A percentile compares a stretch with the other conserved stretches of the same genome.
Conservation (phyloP, 2,329 filamentous ascomycete species). For the Colletotrichum spinosum region DNA sequence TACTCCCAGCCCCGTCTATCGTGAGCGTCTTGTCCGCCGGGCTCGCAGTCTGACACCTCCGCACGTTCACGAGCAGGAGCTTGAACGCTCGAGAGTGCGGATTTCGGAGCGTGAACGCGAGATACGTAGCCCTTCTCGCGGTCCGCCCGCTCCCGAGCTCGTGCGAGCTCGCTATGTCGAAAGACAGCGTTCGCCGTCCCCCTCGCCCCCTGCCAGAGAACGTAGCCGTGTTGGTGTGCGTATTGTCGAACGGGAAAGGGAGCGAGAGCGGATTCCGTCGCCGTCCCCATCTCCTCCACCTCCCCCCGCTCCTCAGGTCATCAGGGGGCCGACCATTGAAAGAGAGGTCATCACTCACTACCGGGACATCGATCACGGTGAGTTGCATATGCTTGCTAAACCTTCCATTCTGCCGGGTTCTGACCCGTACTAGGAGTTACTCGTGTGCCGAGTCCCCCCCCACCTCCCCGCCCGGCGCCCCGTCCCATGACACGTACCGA, state of each 20-base stretch:
- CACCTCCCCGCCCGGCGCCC: conserved; percentile 62
- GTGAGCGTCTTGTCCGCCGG: conserved; percentile 54
- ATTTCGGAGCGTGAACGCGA: conserved; percentile 54
- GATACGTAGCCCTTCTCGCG: conserved; percentile 52
- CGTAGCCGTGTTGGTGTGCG: conserved; percentile 42
- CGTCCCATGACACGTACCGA: conserved; percentile 55
- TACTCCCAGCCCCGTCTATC: conserved; percentile 53
- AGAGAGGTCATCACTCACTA: conserved; percentile 92
- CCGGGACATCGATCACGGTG: conserved; percentile 87
- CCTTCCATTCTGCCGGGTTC: neutral
- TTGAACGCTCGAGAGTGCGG: conserved; percentile 49
- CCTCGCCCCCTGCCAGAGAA: conserved; percentile 35
- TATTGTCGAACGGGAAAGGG: conserved; percentile 61
- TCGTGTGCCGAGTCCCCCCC: conserved; percentile 58
- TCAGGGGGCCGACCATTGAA: conserved; percentile 83
- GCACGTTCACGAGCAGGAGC: conserved; percentile 43
- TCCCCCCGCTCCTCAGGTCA: conserved; percentile 70
- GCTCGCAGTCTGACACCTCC: conserved; percentile 57
- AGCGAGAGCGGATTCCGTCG: conserved; percentile 55
- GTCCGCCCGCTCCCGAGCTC: conserved; percentile 44
- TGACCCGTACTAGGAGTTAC: conserved; percentile 55
- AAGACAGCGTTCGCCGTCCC: conserved; percentile 52
- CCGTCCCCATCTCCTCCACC: conserved; percentile 66
- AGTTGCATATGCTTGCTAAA: conserved; percentile 44
- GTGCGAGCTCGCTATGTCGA: conserved; percentile 56